Evolutionary conservation across 441 rosid genomes (phyloP).

Genomic region (Rhodomyrtus psidioides): DNA sequence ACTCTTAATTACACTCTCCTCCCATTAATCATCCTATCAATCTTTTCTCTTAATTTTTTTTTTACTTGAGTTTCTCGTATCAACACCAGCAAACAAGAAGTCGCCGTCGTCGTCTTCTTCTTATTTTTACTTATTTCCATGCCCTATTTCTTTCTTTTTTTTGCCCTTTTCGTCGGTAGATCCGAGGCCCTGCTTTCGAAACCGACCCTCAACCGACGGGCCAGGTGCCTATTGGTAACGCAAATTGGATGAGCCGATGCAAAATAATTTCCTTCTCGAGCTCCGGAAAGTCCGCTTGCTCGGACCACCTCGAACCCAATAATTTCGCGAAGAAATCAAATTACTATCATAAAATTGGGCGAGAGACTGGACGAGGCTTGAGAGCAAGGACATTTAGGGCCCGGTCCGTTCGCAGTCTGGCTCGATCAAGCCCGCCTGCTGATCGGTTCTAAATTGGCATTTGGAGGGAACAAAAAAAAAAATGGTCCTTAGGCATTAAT

Average conservation of each 20-base stretch:
- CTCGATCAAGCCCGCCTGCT: neutral
- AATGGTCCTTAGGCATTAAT: neutral
- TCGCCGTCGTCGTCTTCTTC: too few relatives aligned
- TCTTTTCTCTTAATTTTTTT: neutral
- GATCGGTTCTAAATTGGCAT: neutral
- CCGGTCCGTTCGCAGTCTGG: neutral
- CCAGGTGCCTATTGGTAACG: too few relatives aligned
- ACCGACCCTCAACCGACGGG: neutral
- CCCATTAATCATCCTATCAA: neutral
- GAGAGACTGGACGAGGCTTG: too few relatives aligned
- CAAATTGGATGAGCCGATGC: too few relatives aligned
- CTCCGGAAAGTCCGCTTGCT: too few relatives aligned
- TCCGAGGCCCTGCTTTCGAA: neutral
- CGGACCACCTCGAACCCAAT: neutral
- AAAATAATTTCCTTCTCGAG: too few relatives aligned
- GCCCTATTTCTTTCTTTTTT: neutral
- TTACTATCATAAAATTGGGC: neutral
- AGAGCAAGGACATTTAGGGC: neutral
- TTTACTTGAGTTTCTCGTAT: too few relatives aligned
- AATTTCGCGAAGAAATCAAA: neutral
- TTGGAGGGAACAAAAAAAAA: neutral
- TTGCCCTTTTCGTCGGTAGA: neutral
- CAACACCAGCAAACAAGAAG: too few relatives aligned
- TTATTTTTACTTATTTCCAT: neutral
- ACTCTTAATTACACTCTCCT: neutral